Evolutionary conservation across 2,329 filamentous ascomycete genomes (phyloP).

Genomic region (Lithohypha guttulata): DNA sequence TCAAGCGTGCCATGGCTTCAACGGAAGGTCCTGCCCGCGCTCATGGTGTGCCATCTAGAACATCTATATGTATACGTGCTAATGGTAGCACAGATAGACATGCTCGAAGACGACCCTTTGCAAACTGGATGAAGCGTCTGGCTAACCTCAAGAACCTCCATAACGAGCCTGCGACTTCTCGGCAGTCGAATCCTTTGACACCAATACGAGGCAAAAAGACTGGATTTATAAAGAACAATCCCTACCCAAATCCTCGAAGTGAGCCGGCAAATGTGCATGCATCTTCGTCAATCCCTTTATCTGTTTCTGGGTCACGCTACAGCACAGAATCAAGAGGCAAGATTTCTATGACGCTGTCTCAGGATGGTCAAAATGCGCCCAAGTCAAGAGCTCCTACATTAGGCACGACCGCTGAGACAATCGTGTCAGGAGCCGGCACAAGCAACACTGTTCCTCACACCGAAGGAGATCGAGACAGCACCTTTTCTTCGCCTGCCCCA

Average conservation of each 20-base stretch:
- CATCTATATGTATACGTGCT: no score
- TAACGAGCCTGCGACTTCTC: constrained; percentile 35
- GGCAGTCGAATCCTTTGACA: neutral
- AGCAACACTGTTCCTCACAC: constrained; percentile 56
- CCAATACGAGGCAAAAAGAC: constrained; percentile 43
- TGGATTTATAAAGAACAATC: constrained; percentile 60
- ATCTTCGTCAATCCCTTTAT: constrained; percentile 43
- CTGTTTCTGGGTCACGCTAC: constrained; percentile 44
- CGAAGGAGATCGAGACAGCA: constrained; percentile 57
- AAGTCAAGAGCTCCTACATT: constrained; percentile 69
- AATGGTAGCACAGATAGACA: constrained; percentile 47
- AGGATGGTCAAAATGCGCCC: constrained; percentile 53
- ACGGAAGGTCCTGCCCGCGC: constrained; percentile 17
- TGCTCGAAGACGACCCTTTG: constrained; percentile 72
- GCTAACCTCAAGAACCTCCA: constrained; percentile 73
- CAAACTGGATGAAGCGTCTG: constrained; percentile 88
- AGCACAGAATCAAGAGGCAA: constrained; percentile 47
- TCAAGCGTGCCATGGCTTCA: no score
- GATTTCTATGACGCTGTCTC: constrained; percentile 51
- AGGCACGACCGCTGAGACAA: constrained; percentile 70
- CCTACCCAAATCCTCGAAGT: constrained; percentile 21
- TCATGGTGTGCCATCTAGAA: constrained; percentile 22
- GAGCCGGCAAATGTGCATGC: constrained; percentile 29
- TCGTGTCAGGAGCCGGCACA: constrained; percentile 71
- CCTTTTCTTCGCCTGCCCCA: constrained; percentile 54